These are phyloP conservation scores for Ophidiomyces ophidiicola DNA, from an alignment of 2,329 filamentous ascomycete genomes.

Conservation along the genomic window DNA sequence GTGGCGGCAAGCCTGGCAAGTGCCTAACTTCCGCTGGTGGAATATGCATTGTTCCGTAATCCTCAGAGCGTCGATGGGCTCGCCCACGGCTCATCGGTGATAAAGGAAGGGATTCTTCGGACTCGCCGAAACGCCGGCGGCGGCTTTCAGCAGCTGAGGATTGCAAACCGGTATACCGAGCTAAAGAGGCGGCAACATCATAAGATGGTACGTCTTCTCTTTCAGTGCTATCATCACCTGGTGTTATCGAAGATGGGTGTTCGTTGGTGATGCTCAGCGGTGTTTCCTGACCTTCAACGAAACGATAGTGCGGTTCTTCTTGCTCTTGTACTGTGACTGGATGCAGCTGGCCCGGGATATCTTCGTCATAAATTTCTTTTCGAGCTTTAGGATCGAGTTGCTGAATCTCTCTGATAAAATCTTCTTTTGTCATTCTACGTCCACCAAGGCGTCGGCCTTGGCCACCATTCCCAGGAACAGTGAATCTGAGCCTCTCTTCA, in stretches of 20 bases:
- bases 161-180: conserved; percentile 23
- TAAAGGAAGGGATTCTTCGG: conserved; percentile 5
- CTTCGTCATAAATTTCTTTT: conserved; percentile 34
- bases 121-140: conserved; percentile 24
- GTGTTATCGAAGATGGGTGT: conserved; percentile 1
- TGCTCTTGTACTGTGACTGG: conserved; percentile 24
- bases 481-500: conserved; percentile 45
- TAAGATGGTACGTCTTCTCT: conserved; percentile 21
- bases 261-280: background rate
- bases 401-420: conserved; percentile 53
- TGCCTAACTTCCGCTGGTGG: conserved; percentile 24
- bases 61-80: conserved; percentile 28
- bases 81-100: conserved; percentile 1
- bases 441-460: conserved; percentile 37
- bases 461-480: conserved; percentile 39
- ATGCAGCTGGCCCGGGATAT: conserved; percentile 31
- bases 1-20: conserved; percentile 5
- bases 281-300: background rate
- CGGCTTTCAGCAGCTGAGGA: conserved; percentile 30
- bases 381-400: conserved; percentile 48
- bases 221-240: conserved; percentile 19
- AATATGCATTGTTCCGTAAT: conserved; percentile 33
- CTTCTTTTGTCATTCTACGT: conserved; percentile 50
- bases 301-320: background rate
- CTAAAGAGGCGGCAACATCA: conserved; percentile 29